Evolutionary conservation across 2,329 filamentous ascomycete species (phyloP), one percentile per base, ranked within the genome.

Genomic region (Pseudogymnoascus sp.): DNA sequence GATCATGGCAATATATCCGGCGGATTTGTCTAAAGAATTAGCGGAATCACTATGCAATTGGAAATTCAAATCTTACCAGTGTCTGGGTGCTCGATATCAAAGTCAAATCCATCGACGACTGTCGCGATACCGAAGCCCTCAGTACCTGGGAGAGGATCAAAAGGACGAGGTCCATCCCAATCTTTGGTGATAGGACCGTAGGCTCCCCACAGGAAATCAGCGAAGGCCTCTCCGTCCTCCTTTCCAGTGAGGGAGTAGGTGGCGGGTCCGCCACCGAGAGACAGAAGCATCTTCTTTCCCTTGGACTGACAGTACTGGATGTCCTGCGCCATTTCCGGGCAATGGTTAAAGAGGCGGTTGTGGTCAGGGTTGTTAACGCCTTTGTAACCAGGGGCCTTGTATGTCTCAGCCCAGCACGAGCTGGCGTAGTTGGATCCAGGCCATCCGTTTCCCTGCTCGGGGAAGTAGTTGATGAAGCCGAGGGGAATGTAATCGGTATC

Each of bases 401-500:
- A 75, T 0, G 68, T 67, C 9, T 67, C 63, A 12, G 66, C 66
- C 40, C 71, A 73, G 65, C 77, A 79, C 58, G 74, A 71, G 61
- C 77, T 78, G 4, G 75, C 77, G 62, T 76, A 77, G 65, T 78
- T 75, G 39, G 74, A 70, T 1, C 72, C 75, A 1, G 75, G 74
- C 36, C 72, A 71, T 18, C 76, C 76, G 60, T 79, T 75, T n/a
- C 72, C 75, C 63, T 78, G 73, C 4, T 71, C 69, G 9, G 76
- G 75, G 65, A 78, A 79, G 4, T 74, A 66, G 60, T 75, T 67
- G 18, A 78, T 73, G 64, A 78, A 79, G 2, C 73, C 76, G 4
- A 79, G 69, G 12, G 77, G 70, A 63, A 79, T 78, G 12, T 78
- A 71, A 61, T 79, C 77, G 58, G 78, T 72, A 25, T 67, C 69